These are phyloP conservation scores for Dioscorea cayenensis DNA, from an alignment of 116 monocot species.

Conservation along the genomic window DNA sequence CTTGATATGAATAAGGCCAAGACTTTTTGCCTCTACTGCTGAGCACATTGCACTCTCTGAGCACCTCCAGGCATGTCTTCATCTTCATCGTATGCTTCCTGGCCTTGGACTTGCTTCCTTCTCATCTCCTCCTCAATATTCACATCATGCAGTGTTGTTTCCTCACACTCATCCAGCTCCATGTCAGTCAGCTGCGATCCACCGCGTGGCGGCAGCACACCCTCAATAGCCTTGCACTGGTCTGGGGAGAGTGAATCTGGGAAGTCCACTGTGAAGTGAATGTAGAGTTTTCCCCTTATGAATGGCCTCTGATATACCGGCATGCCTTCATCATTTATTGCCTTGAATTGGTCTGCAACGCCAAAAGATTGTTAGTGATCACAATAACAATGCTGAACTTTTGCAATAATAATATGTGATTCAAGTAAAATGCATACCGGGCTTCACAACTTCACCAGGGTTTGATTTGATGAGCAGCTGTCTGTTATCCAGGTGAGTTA, in stretches of 20 bases:
- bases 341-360: slow-evolving; percentile 86
- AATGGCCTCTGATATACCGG: slow-evolving; percentile 89
- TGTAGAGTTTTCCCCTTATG: slow-evolving; percentile 96
- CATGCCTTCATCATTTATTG: slow-evolving; percentile 97
- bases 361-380: neutral
- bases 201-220: slow-evolving; percentile 49
- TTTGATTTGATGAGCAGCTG: slow-evolving; percentile 85
- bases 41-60: slow-evolving; percentile 91
- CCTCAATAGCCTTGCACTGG: slow-evolving; percentile 77
- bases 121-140: slow-evolving; percentile 98
- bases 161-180: slow-evolving; percentile 97
- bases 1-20: neutral
- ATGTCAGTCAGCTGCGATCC: slow-evolving; percentile 66
- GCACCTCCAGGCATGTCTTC: slow-evolving; percentile 69
- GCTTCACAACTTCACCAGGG: slow-evolving; percentile 87
- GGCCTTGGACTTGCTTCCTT: slow-evolving; percentile 65
- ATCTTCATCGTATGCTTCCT: slow-evolving; percentile 92
- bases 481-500: slow-evolving; percentile 76
- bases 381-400: neutral
- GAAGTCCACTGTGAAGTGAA: slow-evolving; percentile 95
- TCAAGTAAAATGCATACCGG: slow-evolving; percentile 31
- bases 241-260: slow-evolving; percentile 66
- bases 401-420: neutral
- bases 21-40: slow-evolving; percentile 37
- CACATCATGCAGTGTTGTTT: slow-evolving; percentile 82